Evolutionary conservation across 2,329 filamentous ascomycete genomes (phyloP).

Genomic region (Bipolaris gigantea): DNA sequence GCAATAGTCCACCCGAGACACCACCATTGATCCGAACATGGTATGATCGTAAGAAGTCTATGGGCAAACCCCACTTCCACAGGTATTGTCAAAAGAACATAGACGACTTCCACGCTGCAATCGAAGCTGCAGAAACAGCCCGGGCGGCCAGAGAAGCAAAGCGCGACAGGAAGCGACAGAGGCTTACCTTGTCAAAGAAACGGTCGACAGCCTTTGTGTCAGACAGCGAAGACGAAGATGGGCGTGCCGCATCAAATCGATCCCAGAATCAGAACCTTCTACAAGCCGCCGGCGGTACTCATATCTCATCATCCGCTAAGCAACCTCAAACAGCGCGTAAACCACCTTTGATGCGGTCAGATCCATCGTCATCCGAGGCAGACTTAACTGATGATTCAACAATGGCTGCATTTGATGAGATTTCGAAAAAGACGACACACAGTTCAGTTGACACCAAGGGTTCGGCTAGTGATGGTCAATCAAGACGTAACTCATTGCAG

Average conservation of each 20-base stretch:
- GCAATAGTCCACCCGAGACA: background rate
- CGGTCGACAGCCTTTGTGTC: slow-evolving; percentile 5
- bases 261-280: background rate
- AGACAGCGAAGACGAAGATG: slow-evolving; percentile 21
- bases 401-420: slow-evolving; percentile 6
- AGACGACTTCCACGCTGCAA: slow-evolving; percentile 11
- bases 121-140: slow-evolving; percentile 1
- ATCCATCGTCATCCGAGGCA: slow-evolving; percentile 16
- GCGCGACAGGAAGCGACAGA: slow-evolving; percentile 22
- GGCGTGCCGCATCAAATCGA: slow-evolving; percentile 10
- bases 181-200: background rate
- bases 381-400: slow-evolving; percentile 10
- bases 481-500: background rate
- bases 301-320: background rate
- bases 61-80: slow-evolving; percentile 9
- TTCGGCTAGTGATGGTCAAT: background rate
- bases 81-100: slow-evolving; percentile 15
- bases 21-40: slow-evolving; percentile 15
- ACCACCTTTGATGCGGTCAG: slow-evolving; percentile 21
- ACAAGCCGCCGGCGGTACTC: background rate
- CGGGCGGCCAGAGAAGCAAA: slow-evolving; percentile 16
- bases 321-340: slow-evolving; percentile 9
- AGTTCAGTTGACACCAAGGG: background rate
- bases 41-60: slow-evolving; percentile 11
- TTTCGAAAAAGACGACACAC: background rate